These are phyloP conservation scores for Daedaleopsis sinensis DNA, from an alignment of 768 basidiomycete species.

Conservation along the genomic window DNA sequence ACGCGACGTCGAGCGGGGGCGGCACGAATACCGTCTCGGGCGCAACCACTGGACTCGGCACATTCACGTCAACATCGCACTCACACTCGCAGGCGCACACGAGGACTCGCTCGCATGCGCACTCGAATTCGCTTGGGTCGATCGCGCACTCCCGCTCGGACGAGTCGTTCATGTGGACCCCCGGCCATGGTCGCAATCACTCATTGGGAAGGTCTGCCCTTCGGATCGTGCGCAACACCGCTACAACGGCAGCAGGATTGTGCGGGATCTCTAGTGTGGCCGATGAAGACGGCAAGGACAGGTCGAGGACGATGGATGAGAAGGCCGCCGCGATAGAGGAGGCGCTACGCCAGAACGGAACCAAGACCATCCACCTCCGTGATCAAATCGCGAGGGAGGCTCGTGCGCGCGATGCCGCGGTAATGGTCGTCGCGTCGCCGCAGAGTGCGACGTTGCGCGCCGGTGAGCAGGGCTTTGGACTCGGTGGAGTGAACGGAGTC, in stretches of 20 bases:
- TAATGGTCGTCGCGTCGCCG: slow-evolving; percentile 23
- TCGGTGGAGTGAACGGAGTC: slow-evolving; percentile 13
- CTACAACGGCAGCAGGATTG: slow-evolving; percentile 32
- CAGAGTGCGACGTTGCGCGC: background rate
- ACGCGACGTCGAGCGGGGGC: slow-evolving; percentile 13
- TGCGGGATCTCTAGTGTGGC: slow-evolving; percentile 26
- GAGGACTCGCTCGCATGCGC: slow-evolving; percentile 36
- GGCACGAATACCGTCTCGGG: slow-evolving; percentile 26
- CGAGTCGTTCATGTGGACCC: slow-evolving; percentile 28
- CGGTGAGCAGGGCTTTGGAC: slow-evolving; percentile 7
- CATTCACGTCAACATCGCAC: slow-evolving; percentile 25
- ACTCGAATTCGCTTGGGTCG: slow-evolving; percentile 37
- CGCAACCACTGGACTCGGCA: slow-evolving; percentile 23
- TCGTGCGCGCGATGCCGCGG: slow-evolving; percentile 4
- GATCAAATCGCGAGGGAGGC: slow-evolving; percentile 23
- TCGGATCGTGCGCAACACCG: slow-evolving; percentile 35
- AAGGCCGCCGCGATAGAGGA: slow-evolving; percentile 24
- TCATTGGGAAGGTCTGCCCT: slow-evolving; percentile 43
- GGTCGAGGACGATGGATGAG: slow-evolving; percentile 17
- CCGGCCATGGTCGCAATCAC: slow-evolving; percentile 39
- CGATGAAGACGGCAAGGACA: slow-evolving; percentile 7
- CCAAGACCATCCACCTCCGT: slow-evolving; percentile 25
- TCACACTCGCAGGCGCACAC: slow-evolving; percentile 16
- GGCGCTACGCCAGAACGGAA: slow-evolving; percentile 28
- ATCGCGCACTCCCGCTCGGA: slow-evolving; percentile 28